These are phyloP conservation scores for Cryphonectria parasitica DNA, from an alignment of 2,329 filamentous ascomycete species.

Conservation along the genomic window DNA sequence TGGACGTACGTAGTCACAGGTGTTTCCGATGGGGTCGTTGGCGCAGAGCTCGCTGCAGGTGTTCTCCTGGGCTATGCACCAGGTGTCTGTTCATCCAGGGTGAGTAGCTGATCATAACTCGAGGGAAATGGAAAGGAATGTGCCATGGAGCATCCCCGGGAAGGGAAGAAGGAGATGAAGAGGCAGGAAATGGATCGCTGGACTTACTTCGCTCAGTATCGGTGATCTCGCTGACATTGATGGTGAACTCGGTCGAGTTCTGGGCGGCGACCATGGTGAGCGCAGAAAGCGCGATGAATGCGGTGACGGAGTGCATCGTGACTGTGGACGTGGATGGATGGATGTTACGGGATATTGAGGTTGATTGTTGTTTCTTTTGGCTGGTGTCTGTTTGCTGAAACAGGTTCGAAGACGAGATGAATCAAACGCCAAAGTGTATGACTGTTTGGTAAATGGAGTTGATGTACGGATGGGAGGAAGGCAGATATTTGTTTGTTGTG, in stretches of 20 bases:
- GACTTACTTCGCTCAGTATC: conserved; percentile 45
- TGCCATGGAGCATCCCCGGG: too few relatives aligned
- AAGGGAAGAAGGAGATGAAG: not conserved
- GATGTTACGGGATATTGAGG: not conserved
- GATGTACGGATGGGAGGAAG: conserved; percentile 13
- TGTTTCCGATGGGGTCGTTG: conserved; percentile 43
- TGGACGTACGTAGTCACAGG: conserved; percentile 51
- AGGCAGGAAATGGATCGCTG: not conserved
- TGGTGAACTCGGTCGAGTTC: conserved; percentile 45
- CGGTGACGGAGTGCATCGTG: conserved; percentile 48
- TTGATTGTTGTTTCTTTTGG: not conserved
- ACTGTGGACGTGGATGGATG: conserved; percentile 2
- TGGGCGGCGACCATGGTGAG: conserved; percentile 48
- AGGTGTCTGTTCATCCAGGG: conserved; percentile 45
- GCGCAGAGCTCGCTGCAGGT: conserved; percentile 55
- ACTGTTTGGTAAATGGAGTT: conserved; percentile 2
- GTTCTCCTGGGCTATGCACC: conserved; percentile 57
- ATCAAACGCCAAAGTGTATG: not conserved
- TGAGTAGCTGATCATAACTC: conserved; percentile 28
- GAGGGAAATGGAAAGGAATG: too few relatives aligned
- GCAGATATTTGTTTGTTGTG: not conserved
- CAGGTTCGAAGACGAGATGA: not conserved
- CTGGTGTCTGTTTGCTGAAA: not conserved
- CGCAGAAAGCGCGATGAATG: conserved; percentile 50
- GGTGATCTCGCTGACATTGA: conserved; percentile 45